Evolutionary conservation across 2,329 filamentous ascomycete species (phyloP).

Genomic region (Zelopaecilomyces penicillatus): DNA sequence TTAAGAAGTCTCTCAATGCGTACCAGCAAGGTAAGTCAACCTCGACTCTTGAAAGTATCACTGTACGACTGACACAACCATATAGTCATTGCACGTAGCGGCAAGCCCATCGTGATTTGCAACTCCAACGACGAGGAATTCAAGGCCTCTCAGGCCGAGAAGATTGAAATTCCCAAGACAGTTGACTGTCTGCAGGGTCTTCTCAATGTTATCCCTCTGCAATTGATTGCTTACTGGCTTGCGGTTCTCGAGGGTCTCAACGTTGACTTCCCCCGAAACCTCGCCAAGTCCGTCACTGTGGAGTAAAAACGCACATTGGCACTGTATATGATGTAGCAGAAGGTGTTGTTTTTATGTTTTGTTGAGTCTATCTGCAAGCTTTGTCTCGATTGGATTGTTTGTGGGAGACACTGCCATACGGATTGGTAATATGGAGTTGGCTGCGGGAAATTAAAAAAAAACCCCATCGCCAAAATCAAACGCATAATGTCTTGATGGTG

Average conservation of each 20-base stretch:
- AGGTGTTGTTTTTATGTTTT: conserved; percentile 1
- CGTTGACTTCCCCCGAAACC: conserved; percentile 96
- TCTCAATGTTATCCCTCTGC: conserved; percentile 93
- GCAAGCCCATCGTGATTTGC: conserved; percentile 98
- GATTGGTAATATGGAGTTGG: conserved; percentile 14
- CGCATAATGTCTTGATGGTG: too few relatives aligned
- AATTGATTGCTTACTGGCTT: conserved; percentile 98
- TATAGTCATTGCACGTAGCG: conserved; percentile 83
- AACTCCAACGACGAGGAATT: conserved; percentile 87
- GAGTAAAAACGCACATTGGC: conserved; percentile 53
- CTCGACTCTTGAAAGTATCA: not conserved
- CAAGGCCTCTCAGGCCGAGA: conserved; percentile 77
- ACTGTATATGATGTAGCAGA: not conserved
- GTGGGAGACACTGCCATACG: not conserved
- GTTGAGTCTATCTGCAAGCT: not conserved
- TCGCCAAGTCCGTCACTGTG: conserved; percentile 98
- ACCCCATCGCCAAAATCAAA: not conserved
- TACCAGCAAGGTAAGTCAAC: conserved; percentile 78
- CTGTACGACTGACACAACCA: conserved; percentile 10
- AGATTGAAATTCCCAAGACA: conserved; percentile 94
- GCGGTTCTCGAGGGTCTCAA: conserved; percentile 93
- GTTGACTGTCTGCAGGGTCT: conserved; percentile 94
- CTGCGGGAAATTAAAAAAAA: conserved; percentile 11
- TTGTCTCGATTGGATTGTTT: conserved; percentile 2
- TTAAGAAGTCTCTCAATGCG: conserved; percentile 98